Evolutionary conservation across 2,329 filamentous ascomycete species (phyloP).

Genomic region (Phaeosphaeriaceae sp.): DNA sequence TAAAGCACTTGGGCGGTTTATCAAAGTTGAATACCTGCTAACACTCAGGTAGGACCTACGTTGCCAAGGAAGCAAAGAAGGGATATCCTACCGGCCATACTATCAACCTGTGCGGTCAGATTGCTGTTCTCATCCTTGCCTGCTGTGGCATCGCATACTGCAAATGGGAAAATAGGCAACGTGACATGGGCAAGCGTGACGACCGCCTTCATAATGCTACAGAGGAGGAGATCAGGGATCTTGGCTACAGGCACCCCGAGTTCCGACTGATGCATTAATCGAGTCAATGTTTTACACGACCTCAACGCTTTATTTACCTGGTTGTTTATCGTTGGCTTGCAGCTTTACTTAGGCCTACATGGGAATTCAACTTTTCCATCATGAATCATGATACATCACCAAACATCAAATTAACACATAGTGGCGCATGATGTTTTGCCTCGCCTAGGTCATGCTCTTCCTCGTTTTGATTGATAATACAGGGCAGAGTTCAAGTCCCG

Average conservation of each 20-base stretch:
- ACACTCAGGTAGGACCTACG: slow-evolving; percentile 62
- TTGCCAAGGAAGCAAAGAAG: slow-evolving; percentile 61
- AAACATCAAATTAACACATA: neutral
- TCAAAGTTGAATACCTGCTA: slow-evolving; percentile 52
- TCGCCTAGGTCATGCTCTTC: slow-evolving; percentile 1
- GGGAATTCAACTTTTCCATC: slow-evolving; percentile 7
- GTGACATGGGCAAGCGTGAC: slow-evolving; percentile 57
- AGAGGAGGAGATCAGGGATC: slow-evolving; percentile 54
- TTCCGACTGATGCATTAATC: slow-evolving; percentile 62
- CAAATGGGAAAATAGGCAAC: slow-evolving; percentile 59
- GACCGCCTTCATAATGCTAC: slow-evolving; percentile 58
- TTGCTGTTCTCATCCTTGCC: slow-evolving; percentile 54
- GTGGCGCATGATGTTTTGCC: too few relatives aligned
- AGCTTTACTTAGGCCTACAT: neutral
- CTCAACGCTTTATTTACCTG: slow-evolving; percentile 13
- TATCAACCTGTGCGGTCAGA: slow-evolving; percentile 63
- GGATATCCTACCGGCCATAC: slow-evolving; percentile 73
- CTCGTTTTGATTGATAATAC: neutral
- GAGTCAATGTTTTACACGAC: neutral
- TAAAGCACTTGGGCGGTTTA: neutral
- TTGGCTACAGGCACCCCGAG: slow-evolving; percentile 62
- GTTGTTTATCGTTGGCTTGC: neutral
- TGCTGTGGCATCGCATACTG: slow-evolving; percentile 60
- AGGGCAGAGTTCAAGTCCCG: slow-evolving; percentile 1
- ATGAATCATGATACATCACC: neutral